Conservation (phyloP, 2,329 filamentous ascomycete genomes). For the Arthrobotrys sphaeroides region DNA sequence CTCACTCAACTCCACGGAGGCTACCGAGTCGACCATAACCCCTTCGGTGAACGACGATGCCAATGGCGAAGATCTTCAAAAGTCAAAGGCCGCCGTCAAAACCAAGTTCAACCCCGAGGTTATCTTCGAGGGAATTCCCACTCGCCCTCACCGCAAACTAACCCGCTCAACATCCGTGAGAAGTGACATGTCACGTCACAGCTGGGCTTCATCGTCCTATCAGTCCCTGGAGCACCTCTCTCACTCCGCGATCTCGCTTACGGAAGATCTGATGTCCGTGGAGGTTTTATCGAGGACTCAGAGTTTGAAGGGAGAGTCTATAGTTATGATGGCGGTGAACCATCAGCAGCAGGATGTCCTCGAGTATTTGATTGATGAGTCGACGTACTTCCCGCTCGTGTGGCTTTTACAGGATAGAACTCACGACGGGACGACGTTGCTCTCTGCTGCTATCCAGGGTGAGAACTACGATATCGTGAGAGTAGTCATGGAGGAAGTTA, state of each 20-base stretch:
- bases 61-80: constrained; percentile 16
- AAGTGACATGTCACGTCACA: constrained; percentile 46
- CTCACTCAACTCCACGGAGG: constrained; percentile 11
- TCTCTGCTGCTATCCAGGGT: constrained; percentile 89
- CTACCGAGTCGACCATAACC: constrained; percentile 29
- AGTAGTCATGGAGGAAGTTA: constrained; percentile 70
- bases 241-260: constrained; percentile 37
- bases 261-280: constrained; percentile 54
- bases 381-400: constrained; percentile 76
- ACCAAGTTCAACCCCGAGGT: constrained; percentile 52
- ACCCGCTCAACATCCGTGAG: constrained; percentile 47
- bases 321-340: constrained; percentile 86
- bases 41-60: constrained; percentile 23
- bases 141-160: constrained; percentile 32
- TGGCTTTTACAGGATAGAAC: constrained; percentile 84
- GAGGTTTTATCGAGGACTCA: constrained; percentile 67
- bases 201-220: constrained; percentile 50
- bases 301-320: constrained; percentile 77
- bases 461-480: constrained; percentile 79
- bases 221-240: constrained; percentile 51
- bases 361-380: constrained; percentile 79
- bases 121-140: constrained; percentile 41
- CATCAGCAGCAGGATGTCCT: constrained; percentile 76
- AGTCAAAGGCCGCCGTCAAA: constrained; percentile 53
- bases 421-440: constrained; percentile 85